phyloP scores from a whole-genome alignment of 139 green algal species.

The Chlamydomonas schloesseri region DNA sequence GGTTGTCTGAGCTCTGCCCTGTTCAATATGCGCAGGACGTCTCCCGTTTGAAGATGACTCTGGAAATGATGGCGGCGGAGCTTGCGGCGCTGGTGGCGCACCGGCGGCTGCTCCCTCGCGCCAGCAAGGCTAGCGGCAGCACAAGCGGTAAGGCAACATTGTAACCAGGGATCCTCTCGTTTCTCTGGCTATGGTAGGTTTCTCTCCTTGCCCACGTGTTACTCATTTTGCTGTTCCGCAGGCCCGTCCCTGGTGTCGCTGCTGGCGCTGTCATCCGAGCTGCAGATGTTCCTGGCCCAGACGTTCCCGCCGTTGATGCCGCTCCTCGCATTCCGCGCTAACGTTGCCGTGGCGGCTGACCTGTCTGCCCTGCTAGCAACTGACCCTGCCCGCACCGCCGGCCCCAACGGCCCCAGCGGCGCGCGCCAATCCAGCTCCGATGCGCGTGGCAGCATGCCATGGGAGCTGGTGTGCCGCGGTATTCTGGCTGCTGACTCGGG shows the following conservation, averaged over 20 bases:
- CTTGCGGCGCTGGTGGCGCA: not conserved
- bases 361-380: not conserved
- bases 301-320: not conserved
- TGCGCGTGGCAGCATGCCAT: constrained; percentile 8
- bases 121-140: too few species aligned
- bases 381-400: not conserved
- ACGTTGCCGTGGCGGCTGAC: not conserved
- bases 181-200: too few species aligned
- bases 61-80: constrained; percentile 28
- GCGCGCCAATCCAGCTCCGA: not conserved
- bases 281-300: not conserved
- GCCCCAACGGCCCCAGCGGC: not conserved
- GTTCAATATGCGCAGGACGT: not conserved
- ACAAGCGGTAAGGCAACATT: too few species aligned
- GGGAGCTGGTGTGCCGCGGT: constrained; percentile 11
- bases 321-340: not conserved
- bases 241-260: constrained; percentile 21
- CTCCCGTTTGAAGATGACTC: not conserved
- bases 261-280: not conserved
- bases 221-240: not conserved
- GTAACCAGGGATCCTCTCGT: too few species aligned
- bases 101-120: not conserved
- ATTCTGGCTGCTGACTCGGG: not conserved
- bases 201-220: not conserved
- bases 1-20: too few species aligned